Evolutionary conservation across 176 grass and related monocot species (phyloP), one percentile per base, ranked within the genome.

Genomic region (Bromus sterilis): DNA sequence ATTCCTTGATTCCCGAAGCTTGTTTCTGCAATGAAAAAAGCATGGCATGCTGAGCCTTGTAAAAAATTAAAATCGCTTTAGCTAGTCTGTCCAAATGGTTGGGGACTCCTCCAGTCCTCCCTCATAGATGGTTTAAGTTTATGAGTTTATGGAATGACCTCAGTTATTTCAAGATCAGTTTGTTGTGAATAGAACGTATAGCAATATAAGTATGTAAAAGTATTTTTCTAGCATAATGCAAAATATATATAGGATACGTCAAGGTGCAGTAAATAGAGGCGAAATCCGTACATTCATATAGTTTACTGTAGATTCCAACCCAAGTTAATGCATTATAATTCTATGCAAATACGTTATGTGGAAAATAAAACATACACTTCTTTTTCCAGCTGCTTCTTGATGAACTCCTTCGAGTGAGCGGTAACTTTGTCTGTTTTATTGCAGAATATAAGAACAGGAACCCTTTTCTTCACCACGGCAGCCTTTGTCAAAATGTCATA

Each of bases 381-480:
- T 72, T 98, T 95, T 83, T 98, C 95, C 73, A 98, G 74, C 65
- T 98, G 95, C 75, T 98, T 98, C 86, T 71, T 94, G 70, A 98
- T 98, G 77, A 98, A 98, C 79, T 98, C 95, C 86, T 95, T 95
- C 4, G 92, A 91, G 81, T 98, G 95, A 81, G 95, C 95, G 51
- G 90, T 98, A 89, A 98, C 92, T 86, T 95, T 98, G 87, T 98
- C 90, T 67, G 90, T 90, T 89, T 95, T 98, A 73, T 98, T 98
- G 83, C 92, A 98, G 57, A 98, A 78, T 86, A 98, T 91, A 78
- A 98, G 76, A 56, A 98, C 71, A 74, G 92, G 92, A 35, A 89
- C 57, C 87, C 40, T 93, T 81, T 88, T 92, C 84, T 93, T 98
- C 75, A 91, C 92, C 80, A 93, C 42, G 74, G 72, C 77, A 48